Percentiles rank a stretch among this genome's conserved stretches.
Evolutionary conservation across 345 rosid genomes (phyloP).

Genomic region (Populus davidiana): DNA sequence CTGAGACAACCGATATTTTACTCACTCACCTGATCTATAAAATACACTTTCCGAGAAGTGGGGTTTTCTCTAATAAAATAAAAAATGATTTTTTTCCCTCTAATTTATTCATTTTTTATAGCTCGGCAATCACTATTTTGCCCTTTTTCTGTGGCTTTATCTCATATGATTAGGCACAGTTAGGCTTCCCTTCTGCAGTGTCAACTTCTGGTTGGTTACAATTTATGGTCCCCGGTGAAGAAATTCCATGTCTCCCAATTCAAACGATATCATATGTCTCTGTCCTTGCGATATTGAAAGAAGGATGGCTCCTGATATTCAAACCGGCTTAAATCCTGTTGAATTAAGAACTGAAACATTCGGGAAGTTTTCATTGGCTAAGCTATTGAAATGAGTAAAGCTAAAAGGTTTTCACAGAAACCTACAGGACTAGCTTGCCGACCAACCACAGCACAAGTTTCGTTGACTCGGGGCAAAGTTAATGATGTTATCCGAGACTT

Average conservation of each 20-base stretch:
- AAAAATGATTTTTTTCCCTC: too few species aligned
- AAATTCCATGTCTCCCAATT: background rate
- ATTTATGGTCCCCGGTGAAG: background rate
- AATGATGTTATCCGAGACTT: background rate
- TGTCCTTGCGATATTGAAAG: background rate
- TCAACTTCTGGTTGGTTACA: background rate
- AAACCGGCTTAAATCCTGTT: background rate
- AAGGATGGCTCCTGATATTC: background rate
- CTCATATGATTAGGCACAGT: too few species aligned
- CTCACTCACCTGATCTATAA: too few species aligned
- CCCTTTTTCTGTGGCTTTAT: too few species aligned
- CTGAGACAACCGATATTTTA: too few species aligned
- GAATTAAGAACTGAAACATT: background rate
- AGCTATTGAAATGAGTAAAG: background rate
- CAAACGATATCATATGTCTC: background rate
- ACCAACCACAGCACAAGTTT: background rate
- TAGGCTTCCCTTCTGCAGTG: too few species aligned
- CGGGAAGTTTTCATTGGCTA: background rate
- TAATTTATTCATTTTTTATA: background rate
- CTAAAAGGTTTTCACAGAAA: background rate
- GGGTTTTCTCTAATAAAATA: too few species aligned
- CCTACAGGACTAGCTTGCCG: background rate
- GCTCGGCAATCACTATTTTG: too few species aligned
- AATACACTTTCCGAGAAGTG: too few species aligned
- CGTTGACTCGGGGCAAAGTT: background rate